Evolutionary conservation across 2,329 filamentous ascomycete species (phyloP).

Genomic region (Gaeumannomyces tritici): DNA sequence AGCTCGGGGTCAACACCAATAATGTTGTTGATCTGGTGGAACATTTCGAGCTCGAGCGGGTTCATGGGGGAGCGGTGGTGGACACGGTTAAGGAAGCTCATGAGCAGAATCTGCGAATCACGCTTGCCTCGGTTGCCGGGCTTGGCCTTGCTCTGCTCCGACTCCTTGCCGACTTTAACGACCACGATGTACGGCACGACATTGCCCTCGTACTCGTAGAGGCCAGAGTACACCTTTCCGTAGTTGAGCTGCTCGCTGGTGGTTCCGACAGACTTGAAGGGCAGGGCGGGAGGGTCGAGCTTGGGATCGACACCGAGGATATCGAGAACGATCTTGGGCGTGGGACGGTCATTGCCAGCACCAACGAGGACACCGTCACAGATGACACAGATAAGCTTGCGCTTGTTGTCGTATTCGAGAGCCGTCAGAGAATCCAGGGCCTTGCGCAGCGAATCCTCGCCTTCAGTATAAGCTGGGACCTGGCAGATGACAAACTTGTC

Average conservation of each 20-base stretch:
- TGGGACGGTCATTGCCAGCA: conserved; percentile 90
- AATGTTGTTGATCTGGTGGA: conserved; percentile 98
- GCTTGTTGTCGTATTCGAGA: conserved; percentile 94
- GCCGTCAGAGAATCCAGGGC: conserved; percentile 91
- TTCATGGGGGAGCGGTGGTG: conserved; percentile 93
- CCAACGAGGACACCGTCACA: conserved; percentile 97
- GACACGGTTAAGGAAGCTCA: conserved; percentile 97
- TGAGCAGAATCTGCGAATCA: conserved; percentile 90
- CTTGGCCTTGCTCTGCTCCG: conserved; percentile 82
- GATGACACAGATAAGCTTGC: conserved; percentile 91
- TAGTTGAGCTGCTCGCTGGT: conserved; percentile 94
- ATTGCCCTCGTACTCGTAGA: conserved; percentile 96
- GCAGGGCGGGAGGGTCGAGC: conserved; percentile 85
- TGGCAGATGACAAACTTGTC: conserved; percentile 99
- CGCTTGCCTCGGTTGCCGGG: conserved; percentile 97
- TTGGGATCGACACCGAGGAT: conserved; percentile 96
- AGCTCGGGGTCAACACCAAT: conserved; percentile 96
- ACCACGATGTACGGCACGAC: conserved; percentile 94
- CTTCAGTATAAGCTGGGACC: conserved; percentile 95
- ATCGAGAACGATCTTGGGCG: conserved; percentile 94
- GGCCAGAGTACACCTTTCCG: conserved; percentile 94
- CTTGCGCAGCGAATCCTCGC: conserved; percentile 87
- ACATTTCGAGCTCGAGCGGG: conserved; percentile 93
- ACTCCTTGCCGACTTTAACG: conserved; percentile 95
- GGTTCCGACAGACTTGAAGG: conserved; percentile 85